Percentiles rank a stretch among this genome's conserved stretches.
phyloP scores from a whole-genome alignment of 2,329 filamentous ascomycete species.

The Leptographium procerum region DNA sequence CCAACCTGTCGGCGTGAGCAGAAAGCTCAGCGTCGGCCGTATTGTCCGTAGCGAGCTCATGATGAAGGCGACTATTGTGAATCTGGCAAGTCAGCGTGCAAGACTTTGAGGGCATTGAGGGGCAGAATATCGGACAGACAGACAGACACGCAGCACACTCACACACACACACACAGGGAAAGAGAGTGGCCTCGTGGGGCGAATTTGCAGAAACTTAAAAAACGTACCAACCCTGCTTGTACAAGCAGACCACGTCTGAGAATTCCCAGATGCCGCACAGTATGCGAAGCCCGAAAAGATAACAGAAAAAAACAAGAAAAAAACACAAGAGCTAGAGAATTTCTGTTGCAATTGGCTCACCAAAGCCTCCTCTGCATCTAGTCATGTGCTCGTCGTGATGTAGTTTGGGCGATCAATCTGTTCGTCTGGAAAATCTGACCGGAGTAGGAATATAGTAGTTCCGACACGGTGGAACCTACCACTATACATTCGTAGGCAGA shows the following conservation, averaged over 20 bases:
- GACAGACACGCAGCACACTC: background rate
- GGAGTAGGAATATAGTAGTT: background rate
- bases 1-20: constrained; percentile 13
- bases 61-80: background rate
- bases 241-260: background rate
- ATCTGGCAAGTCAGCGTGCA: background rate
- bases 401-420: background rate
- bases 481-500: background rate
- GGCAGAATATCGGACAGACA: background rate
- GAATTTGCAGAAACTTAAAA: background rate
- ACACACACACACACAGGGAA: background rate
- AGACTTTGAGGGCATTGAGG: background rate
- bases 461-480: background rate
- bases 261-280: background rate
- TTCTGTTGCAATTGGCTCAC: background rate
- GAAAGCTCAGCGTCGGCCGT: constrained; percentile 16
- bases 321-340: background rate
- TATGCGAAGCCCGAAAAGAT: background rate
- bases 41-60: constrained; percentile 19
- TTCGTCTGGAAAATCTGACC: background rate
- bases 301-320: background rate
- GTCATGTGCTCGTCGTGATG: background rate
- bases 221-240: background rate
- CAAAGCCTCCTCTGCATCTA: background rate
- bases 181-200: background rate